Evolutionary conservation across 2,329 filamentous ascomycete species (phyloP).

Genomic region (Colletotrichum lini): DNA sequence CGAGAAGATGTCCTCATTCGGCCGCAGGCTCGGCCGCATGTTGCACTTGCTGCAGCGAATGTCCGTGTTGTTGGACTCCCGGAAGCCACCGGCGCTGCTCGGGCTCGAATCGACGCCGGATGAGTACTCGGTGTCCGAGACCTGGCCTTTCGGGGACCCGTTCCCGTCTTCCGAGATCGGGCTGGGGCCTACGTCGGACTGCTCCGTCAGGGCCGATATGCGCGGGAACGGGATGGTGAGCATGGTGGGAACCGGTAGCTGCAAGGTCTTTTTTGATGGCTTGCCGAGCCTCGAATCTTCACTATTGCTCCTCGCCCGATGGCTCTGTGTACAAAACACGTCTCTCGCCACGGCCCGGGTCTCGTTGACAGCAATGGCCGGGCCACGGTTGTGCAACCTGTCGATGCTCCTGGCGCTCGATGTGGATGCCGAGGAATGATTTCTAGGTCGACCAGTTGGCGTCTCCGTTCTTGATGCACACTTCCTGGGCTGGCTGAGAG

Average conservation of each 20-base stretch:
- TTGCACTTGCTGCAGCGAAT: conserved; percentile 40
- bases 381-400: neutral
- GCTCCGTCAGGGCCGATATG: conserved; percentile 37
- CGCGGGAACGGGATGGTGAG: conserved; percentile 34
- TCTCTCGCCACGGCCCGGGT: neutral
- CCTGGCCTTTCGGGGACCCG: conserved; percentile 8
- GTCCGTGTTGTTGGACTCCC: conserved; percentile 26
- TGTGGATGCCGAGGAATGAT: conserved; percentile 16
- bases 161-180: neutral
- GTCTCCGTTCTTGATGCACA: neutral
- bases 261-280: neutral
- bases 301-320: conserved; percentile 2
- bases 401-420: conserved; percentile 17
- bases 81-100: conserved; percentile 25
- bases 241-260: conserved; percentile 16
- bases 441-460: conserved; percentile 4
- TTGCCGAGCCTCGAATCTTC: conserved; percentile 4
- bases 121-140: conserved; percentile 36
- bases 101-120: conserved; percentile 36
- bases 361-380: neutral
- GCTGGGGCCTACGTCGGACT: conserved; percentile 18
- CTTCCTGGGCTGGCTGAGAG: conserved; percentile 2
- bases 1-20: conserved; percentile 25
- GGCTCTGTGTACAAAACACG: neutral
- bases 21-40: conserved; percentile 34